Base-by-base conservation (phyloP, 208 protist genomes). In the Trypanosoma platydactyli region DNA sequence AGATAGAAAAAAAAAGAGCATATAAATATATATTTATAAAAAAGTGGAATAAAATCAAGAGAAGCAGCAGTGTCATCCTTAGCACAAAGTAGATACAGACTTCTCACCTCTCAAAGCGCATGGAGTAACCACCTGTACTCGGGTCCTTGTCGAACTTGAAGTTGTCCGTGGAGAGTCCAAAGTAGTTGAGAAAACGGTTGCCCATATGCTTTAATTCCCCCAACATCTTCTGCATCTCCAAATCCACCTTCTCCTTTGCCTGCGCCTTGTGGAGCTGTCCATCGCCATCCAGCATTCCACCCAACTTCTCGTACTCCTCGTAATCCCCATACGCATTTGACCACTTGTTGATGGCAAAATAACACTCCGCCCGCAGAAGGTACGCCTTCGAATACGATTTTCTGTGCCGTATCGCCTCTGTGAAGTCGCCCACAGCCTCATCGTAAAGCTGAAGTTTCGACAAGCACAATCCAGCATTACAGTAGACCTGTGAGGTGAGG, bases 101-200 rank as follows among this genome's bases (percentile, higher is more conserved):
- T 38, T 52, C 33, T 61, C 45, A 77, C 3, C 80, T 81, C 69
- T 97, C 90, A 64, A 98, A 98, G 13, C 96, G 94, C 84, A 98
- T 87, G 24, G 89, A 96, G 71, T 98, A 98, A 29, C 82, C 83
- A 13, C 96, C 97, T 6, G 82, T 89, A 48, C 82, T 84, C 13
- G 91, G 90, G 76, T 98, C 95, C 73, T 99, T 96, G 55, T 97
- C 85, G 52, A 99, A 94, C 79, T 99, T 94, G 71, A 99, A 99
- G 79, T 98, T 98, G 59, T 99, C 96, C 13, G 95, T 96, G 2
- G 85, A 97, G 13, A 99, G 61, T 12, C 98, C 98, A 79, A 99
- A 98, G 63, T 94, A 96, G 22, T 96, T 94, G 9, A 99, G 79
- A 35, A 98, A 75, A n/a, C 80, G 86, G 73, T 99, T 99, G 7